These are phyloP conservation scores for Asterella californica DNA, from an alignment of 225 moss, liverwort and hornwort genomes.

Conservation along the genomic window DNA sequence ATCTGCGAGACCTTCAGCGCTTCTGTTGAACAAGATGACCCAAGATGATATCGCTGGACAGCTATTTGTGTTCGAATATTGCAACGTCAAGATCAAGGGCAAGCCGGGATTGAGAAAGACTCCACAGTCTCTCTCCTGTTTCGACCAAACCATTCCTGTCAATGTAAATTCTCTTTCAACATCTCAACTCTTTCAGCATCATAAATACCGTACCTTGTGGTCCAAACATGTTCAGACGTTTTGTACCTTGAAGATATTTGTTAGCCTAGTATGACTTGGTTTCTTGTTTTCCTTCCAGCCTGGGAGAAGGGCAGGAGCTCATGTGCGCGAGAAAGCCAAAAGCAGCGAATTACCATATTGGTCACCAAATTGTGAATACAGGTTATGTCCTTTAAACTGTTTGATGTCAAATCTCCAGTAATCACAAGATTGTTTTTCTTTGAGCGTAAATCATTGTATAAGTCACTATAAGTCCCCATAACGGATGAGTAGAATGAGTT, in stretches of 20 bases:
- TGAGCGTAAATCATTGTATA: too few relatives aligned
- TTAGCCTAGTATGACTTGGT: neutral
- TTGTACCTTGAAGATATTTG: too few relatives aligned
- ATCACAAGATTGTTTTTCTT: too few relatives aligned
- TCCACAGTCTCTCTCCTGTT: slow-evolving; percentile 78
- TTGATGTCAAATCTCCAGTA: too few relatives aligned
- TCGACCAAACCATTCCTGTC: slow-evolving; percentile 71
- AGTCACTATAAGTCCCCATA: too few relatives aligned
- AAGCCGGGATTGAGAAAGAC: slow-evolving; percentile 60
- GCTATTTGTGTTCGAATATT: slow-evolving; percentile 54
- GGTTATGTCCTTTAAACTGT: slow-evolving; percentile 19
- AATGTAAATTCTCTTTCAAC: slow-evolving; percentile 35
- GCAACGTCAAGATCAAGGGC: slow-evolving; percentile 68
- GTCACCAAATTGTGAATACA: slow-evolving; percentile 68
- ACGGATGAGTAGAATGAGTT: too few relatives aligned
- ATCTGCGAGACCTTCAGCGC: too few relatives aligned
- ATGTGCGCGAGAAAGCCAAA: slow-evolving; percentile 35
- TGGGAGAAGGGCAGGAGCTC: slow-evolving; percentile 57
- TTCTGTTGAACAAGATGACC: slow-evolving; percentile 51
- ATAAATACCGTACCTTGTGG: neutral
- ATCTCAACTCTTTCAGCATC: neutral
- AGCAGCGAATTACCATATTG: slow-evolving; percentile 70
- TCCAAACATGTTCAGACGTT: neutral
- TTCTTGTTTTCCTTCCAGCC: slow-evolving; percentile 17
- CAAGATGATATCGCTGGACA: slow-evolving; percentile 65